Conservation (phyloP, 371 early-diverging fungal genomes). For the Mucor racemosus region DNA sequence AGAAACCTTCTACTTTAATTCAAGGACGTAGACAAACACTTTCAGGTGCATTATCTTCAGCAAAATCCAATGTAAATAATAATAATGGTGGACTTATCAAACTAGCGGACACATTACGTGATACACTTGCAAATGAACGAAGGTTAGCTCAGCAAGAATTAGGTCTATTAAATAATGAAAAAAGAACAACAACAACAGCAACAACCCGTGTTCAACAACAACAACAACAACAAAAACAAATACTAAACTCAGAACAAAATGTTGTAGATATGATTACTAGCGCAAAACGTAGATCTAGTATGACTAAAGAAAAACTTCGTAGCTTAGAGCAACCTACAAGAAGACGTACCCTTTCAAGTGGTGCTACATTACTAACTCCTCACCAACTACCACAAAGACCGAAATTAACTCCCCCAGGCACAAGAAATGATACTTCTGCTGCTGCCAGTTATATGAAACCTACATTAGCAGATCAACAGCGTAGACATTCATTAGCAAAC, state of each 20-base stretch:
- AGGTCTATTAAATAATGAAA: conserved; percentile 23
- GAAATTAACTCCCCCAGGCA: conserved; percentile 7
- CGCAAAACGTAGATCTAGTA: conserved; percentile 32
- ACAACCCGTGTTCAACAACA: conserved; percentile 13
- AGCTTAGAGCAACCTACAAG: conserved; percentile 32
- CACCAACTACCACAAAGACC: not conserved
- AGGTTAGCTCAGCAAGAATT: conserved; percentile 36
- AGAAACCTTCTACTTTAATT: not conserved
- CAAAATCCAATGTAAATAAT: not conserved
- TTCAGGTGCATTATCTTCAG: conserved; percentile 15
- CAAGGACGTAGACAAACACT: conserved; percentile 21
- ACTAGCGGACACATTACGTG: conserved; percentile 41
- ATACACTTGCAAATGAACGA: conserved; percentile 40
- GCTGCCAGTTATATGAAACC: conserved; percentile 37
- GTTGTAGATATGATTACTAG: conserved; percentile 8
- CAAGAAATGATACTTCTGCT: conserved; percentile 11
- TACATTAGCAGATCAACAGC: conserved; percentile 35
- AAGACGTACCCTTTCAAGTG: conserved; percentile 41
- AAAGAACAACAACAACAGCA: conserved; percentile 2
- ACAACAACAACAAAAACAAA: conserved; percentile 14
- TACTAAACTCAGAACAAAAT: conserved; percentile 12
- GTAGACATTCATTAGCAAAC: conserved; percentile 31
- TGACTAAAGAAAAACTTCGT: conserved; percentile 40
- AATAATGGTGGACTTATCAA: conserved; percentile 22
- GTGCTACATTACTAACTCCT: conserved; percentile 16